Conservation (phyloP, 2,329 filamentous ascomycete species). For the Trichoderma sp. region DNA sequence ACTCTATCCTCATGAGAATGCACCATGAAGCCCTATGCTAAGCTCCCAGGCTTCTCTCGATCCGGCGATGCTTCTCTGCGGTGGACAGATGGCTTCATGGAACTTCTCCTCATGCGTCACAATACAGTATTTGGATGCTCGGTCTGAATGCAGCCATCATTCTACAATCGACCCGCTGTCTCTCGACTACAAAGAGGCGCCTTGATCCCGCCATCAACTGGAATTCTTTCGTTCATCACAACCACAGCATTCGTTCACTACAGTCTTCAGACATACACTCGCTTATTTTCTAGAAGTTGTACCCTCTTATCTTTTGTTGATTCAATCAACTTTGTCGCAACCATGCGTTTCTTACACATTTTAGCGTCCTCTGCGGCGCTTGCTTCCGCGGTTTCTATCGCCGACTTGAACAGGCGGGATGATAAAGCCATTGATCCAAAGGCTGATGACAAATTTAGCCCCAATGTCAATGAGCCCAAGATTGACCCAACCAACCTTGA, state of each 20-base stretch:
- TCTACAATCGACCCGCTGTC: neutral
- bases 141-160: conserved; percentile 17
- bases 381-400: conserved; percentile 28
- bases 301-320: conserved; percentile 21
- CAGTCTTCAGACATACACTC: neutral
- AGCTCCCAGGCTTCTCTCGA: neutral
- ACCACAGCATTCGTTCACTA: conserved; percentile 6
- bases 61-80: conserved; percentile 6
- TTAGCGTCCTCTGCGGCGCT: conserved; percentile 35
- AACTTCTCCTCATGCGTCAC: conserved; percentile 3
- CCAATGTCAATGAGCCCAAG: neutral
- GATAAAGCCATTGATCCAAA: neutral
- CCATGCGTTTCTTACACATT: conserved; percentile 37
- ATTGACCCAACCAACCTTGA: neutral
- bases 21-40: neutral
- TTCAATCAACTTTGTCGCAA: conserved; percentile 20
- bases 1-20: neutral
- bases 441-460: neutral
- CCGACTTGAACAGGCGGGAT: conserved; percentile 25
- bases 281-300: neutral
- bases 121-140: neutral
- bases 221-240: neutral
- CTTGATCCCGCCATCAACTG: conserved; percentile 12
- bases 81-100: neutral
- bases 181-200: conserved; percentile 22